Percentiles rank a stretch among this genome's conserved stretches.
Evolutionary conservation across 306 rosid genomes (phyloP).

Genomic region (Lotus japonicus): DNA sequence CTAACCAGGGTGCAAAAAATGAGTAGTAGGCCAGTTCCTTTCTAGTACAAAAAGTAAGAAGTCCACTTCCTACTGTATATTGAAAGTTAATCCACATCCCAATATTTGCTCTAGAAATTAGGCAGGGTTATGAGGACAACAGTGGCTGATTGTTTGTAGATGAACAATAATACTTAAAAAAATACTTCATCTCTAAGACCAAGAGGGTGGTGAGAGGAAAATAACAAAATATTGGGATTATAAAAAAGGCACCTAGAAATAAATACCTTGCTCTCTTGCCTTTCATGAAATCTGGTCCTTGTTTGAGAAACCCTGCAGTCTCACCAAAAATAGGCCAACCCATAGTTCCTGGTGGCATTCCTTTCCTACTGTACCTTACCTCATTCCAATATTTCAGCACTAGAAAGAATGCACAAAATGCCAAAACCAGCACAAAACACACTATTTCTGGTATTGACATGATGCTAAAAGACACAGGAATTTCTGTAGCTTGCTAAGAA

Average conservation of each 20-base stretch:
- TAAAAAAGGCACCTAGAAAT: neutral
- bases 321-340: constrained; percentile 87
- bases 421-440: constrained; percentile 25
- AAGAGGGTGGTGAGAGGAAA: neutral
- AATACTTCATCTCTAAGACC: neutral
- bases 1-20: neutral
- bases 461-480: constrained; percentile 24
- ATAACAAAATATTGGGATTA: neutral
- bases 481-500: neutral
- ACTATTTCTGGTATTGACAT: constrained; percentile 40
- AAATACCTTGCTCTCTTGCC: constrained; percentile 57
- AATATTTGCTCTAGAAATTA: constrained; percentile 4
- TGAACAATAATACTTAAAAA: neutral
- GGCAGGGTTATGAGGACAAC: neutral
- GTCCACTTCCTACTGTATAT: constrained; percentile 12
- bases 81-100: constrained; percentile 18
- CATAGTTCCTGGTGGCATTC: constrained; percentile 81
- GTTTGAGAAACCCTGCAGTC: constrained; percentile 58
- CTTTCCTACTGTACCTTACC: constrained; percentile 46
- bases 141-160: constrained; percentile 6
- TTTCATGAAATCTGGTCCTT: constrained; percentile 71
- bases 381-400: constrained; percentile 52
- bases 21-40: neutral
- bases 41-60: neutral
- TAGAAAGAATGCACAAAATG: constrained; percentile 42